Evolutionary conservation across 2,329 filamentous ascomycete species (phyloP), one percentile per base, ranked within the genome.

Genomic region (Penicillium sp.): DNA sequence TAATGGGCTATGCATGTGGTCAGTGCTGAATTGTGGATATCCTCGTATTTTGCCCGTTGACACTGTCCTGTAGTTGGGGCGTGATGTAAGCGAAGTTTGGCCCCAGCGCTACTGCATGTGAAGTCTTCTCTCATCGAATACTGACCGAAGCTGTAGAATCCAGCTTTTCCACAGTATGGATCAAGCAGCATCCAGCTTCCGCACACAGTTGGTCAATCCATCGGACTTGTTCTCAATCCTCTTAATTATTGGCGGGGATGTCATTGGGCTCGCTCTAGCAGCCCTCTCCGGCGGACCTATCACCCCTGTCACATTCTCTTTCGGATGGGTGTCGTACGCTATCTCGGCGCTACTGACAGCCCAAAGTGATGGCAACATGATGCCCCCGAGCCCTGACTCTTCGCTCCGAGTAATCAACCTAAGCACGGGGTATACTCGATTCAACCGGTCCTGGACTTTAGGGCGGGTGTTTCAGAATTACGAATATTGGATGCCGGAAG

Each of bases 371-470:
- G 68, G 70, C 60, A 63, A 60, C 42, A 62, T 77, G 15, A 70
- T 77, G 64, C 77, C 76, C 1, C 47, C 8, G 52, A 39, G 36
- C 36, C 62, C 33, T 60, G 77, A 52, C 73, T 79, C 61, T 67
- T 31, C 50, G 4, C 59, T 55, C 47, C 55, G 47, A 6, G 70
- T 79, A 19, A 73, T 79, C 49, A 77, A 78, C 57, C 64, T 62
- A 6, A 61, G 68, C 21, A 75, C 62, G 17, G 74, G 77, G 1
- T 75, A 76, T 57, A 63, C 65, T 6, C 69, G 76, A 1, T 66
- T 71, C 3, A 81, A 80, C 53, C 66, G 67, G 13, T 72, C 66
- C 21, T 81, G 78, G 78, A 65, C 80, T 5, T 62, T 81, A 10
- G 78, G 77, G 0, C 68, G 79, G 0, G 67, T 81, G 0, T 58